Base-by-base conservation (phyloP, 1,284 basidiomycete species). In the Tylopilus orsonianus region DNA sequence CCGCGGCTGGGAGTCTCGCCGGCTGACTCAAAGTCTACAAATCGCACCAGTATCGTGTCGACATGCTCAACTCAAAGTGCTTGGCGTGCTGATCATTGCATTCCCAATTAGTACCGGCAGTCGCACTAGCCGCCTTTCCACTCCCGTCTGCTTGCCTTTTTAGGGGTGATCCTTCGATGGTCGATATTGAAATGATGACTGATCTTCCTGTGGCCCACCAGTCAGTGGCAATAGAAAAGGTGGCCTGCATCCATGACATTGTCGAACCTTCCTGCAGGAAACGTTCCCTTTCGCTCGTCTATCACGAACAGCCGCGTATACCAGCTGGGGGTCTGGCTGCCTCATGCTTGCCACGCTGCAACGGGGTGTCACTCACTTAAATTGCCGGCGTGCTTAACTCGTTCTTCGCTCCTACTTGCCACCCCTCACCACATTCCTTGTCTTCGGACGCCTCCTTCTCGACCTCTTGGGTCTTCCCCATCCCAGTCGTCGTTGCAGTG, bases 311-410 rank as follows among this genome's bases (percentile, higher is more conserved):
- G 53, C 61, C 54, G 66, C 60, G n/a, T n/a, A n/a, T 62, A 48
- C 60, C 44, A 55, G 42, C 53, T 53, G 44, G 57, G 61, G 62
- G 60, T 57, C 64, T 49, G 58, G 53, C 56, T 59, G 75, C 79
- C 80, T 81, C 79, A 79, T 82, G 79, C 75, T 68, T 49, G 68
- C 75, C 79, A 81, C 77, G 80, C 79, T 66, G 67, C 65, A 68
- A 65, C 65, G 62, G 72, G 67, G 58, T 70, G 73, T 70, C 66
- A 69, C 68, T 75, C 75, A 79, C 74, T 72, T 73, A 75, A 70
- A 66, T 60, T 60, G 55, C 58, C 59, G 57, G 57, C 55, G 50
- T 64, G 60, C 53, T 62, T 54, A 57, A 56, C 57, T 54, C 55
- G 42, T 55, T 56, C 60, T 57, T 57, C 65, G 61, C 61, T 57